Evolutionary conservation across 306 rosid species (phyloP), one percentile per base, ranked within the genome.

Genomic region (Pterocarpus santalinus): DNA sequence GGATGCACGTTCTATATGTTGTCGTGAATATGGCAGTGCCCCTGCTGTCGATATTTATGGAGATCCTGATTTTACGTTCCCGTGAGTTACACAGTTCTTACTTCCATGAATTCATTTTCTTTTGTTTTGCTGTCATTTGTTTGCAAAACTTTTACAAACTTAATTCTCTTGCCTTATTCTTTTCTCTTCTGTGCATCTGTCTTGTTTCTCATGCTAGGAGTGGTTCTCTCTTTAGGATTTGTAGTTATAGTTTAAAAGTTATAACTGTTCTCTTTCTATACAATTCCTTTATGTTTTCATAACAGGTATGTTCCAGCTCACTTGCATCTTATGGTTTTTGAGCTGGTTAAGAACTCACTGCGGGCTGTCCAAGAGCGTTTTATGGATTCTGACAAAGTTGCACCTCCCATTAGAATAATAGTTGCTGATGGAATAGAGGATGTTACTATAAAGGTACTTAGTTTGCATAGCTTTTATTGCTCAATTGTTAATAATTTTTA

Each of bases 401-500:
- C 91, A 4, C 96, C 94, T 69, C 87, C 97, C 7, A 35, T 95
- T 72, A 88, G 86, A 87, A 92, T 95, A 39, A 88, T 95, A 81
- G 98, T 95, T 73, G 99, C 99, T 63, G 99, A 92, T 80, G 99
- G 99, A 52, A 41, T 85, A 79, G 98, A 95, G 88, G 99, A 95
- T 84, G 99, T 95, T 73, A 93, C 99, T 85, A 84, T 84, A 80
- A 84, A 84, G 85, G 87, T 80, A 68, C 57, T 69, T 34, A 5
- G 78, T 70, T 65, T 43, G n/a, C 17, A 35, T 35, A 63, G 77
- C 72, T 58, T 56, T 11, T 65, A 47, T 17, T 12, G 8, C n/a
- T 43, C 55, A 38, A 32, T 66, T 46, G 35, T 69, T 16, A 9
- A 17, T 9, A 9, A 7, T 11, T 71, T 60, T 22, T 38, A 44